Evolutionary conservation across 176 grass and related monocot species (phyloP).

Genomic region (Tuctoria greenei): DNA sequence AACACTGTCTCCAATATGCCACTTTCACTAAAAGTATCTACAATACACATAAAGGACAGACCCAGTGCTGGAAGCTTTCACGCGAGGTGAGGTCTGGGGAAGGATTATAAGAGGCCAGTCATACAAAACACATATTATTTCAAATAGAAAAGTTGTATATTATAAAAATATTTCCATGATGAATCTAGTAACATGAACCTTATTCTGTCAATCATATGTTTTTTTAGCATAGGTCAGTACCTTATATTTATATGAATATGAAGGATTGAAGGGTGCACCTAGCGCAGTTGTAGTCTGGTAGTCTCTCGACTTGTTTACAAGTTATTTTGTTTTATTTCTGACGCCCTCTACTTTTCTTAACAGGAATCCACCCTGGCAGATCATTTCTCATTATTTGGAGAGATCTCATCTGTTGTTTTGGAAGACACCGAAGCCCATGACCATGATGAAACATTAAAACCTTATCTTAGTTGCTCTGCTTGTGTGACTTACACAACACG

Average conservation of each 20-base stretch:
- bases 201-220: background rate
- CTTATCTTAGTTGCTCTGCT: constrained; percentile 58
- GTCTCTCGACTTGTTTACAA: no score
- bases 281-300: no score
- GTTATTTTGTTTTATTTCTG: constrained; percentile 14
- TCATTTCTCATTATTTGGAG: constrained; percentile 88
- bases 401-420: constrained; percentile 72
- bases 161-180: background rate
- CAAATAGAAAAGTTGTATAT: background rate
- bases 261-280: no score
- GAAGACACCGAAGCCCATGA: constrained; percentile 61
- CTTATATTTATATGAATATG: no score
- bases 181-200: background rate
- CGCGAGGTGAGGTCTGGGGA: no score
- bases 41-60: no score
- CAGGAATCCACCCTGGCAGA: constrained; percentile 83
- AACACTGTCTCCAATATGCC: background rate
- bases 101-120: no score
- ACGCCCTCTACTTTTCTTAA: constrained; percentile 39
- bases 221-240: background rate
- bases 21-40: background rate
- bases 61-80: no score
- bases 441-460: constrained; percentile 54
- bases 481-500: constrained; percentile 73
- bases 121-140: background rate